Conservation (phyloP, 257 asterid species). For the Solanum clarkiae region DNA sequence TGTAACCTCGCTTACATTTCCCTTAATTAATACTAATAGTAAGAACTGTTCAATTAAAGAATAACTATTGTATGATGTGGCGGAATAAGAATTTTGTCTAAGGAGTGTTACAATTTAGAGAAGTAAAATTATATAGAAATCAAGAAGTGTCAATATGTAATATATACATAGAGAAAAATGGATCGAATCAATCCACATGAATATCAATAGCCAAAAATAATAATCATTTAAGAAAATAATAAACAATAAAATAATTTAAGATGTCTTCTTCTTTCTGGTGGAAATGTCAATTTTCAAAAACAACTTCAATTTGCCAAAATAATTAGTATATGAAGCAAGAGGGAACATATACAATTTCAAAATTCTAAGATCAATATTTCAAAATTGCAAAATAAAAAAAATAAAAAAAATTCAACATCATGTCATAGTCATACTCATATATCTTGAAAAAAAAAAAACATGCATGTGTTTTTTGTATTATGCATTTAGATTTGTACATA, state of each 20-base stretch:
- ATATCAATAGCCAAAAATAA: not conserved
- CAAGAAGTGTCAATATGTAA: too few species aligned
- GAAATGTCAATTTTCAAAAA: not conserved
- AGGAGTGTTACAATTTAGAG: too few species aligned
- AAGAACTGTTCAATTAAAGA: not conserved
- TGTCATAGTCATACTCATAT: not conserved
- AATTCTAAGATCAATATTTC: not conserved
- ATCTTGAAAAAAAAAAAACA: not conserved
- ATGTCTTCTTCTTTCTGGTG: not conserved
- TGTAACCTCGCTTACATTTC: not conserved
- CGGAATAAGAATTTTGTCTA: too few species aligned
- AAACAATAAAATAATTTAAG: not conserved
- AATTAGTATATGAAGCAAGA: not conserved
- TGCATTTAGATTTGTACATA: not conserved
- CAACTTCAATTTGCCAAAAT: not conserved
- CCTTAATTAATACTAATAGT: not conserved
- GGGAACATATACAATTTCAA: not conserved
- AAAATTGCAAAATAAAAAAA: not conserved
- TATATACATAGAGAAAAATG: too few species aligned
- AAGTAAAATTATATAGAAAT: too few species aligned
- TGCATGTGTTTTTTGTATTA: not conserved
- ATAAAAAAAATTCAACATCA: not conserved
- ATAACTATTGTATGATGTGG: not conserved
- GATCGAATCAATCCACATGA: not conserved
- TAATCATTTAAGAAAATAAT: not conserved